Evolutionary conservation across 2,329 filamentous ascomycete genomes (phyloP).

Genomic region (Pseudocercospora crystallina): DNA sequence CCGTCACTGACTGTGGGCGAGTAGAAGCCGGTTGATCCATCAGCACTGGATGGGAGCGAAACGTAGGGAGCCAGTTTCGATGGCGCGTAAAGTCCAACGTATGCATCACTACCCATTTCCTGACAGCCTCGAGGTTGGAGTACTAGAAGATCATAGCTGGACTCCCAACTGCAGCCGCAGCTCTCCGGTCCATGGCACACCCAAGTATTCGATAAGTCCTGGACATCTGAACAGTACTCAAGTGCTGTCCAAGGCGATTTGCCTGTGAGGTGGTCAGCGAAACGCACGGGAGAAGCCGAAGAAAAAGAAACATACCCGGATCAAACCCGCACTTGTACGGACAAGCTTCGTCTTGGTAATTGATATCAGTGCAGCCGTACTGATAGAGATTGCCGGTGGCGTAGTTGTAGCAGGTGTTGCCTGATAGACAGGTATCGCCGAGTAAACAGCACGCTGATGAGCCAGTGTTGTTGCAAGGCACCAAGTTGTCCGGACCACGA

Average conservation of each 20-base stretch:
- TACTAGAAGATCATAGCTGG: conserved; percentile 17
- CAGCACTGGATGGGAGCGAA: conserved; percentile 26
- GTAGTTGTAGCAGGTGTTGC: conserved; percentile 32
- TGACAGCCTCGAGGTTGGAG: conserved; percentile 28
- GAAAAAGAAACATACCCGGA: conserved; percentile 17
- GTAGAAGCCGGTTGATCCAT: conserved; percentile 30
- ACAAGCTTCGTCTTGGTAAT: conserved; percentile 28
- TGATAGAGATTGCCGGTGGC: conserved; percentile 30
- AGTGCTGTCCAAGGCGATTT: conserved; percentile 32
- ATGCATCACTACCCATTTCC: conserved; percentile 32
- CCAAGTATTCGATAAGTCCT: conserved; percentile 29
- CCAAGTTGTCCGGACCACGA: conserved; percentile 26
- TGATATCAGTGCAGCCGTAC: conserved; percentile 36
- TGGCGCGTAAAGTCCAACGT: conserved; percentile 33
- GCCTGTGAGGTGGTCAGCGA: conserved; percentile 16
- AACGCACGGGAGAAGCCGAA: neutral
- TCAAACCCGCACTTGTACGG: conserved; percentile 34
- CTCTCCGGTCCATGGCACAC: conserved; percentile 33
- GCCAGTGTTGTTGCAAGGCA: conserved; percentile 28
- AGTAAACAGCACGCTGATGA: conserved; percentile 30
- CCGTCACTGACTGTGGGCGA: conserved; percentile 23
- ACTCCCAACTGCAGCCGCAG: conserved; percentile 32
- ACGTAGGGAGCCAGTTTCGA: conserved; percentile 28
- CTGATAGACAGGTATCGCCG: conserved; percentile 31
- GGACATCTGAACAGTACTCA: conserved; percentile 28